Percentiles rank a stretch among this genome's conserved stretches.
Evolutionary conservation across 2,329 filamentous ascomycete species (phyloP).

Genomic region (Pseudogymnoascus sp.): DNA sequence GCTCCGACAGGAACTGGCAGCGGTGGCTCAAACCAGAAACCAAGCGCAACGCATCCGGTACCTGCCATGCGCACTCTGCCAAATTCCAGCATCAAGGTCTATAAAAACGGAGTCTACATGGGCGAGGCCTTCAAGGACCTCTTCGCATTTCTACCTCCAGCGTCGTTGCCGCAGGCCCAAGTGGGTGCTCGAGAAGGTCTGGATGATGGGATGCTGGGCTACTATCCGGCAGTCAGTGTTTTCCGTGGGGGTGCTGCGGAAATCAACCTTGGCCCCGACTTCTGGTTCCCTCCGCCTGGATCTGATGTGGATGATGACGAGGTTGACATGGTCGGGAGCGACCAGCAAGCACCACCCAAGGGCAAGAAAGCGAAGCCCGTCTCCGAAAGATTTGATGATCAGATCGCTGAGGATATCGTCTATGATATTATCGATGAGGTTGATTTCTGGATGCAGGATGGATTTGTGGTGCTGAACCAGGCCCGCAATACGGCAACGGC

Average conservation of each 20-base stretch:
- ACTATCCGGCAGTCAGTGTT: conserved; percentile 88
- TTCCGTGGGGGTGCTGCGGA: conserved; percentile 88
- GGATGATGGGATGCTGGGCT: conserved; percentile 91
- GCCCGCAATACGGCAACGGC: neutral
- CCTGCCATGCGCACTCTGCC: conserved; percentile 81
- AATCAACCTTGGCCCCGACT: conserved; percentile 88
- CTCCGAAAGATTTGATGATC: conserved; percentile 77
- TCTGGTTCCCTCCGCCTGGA: conserved; percentile 76
- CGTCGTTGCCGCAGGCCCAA: conserved; percentile 66
- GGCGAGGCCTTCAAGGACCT: conserved; percentile 85
- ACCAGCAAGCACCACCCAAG: conserved; percentile 25
- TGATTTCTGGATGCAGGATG: conserved; percentile 76
- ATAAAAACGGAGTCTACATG: conserved; percentile 83
- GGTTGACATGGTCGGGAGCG: conserved; percentile 42
- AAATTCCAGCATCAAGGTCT: conserved; percentile 77
- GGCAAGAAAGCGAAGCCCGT: conserved; percentile 49
- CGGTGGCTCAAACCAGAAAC: conserved; percentile 47
- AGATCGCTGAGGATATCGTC: conserved; percentile 89
- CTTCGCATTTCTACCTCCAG: conserved; percentile 84
- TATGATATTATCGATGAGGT: conserved; percentile 94
- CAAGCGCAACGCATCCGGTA: conserved; percentile 64
- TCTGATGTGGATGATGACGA: conserved; percentile 39
- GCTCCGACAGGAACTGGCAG: conserved; percentile 42
- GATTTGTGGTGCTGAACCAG: conserved; percentile 34
- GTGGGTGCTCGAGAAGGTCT: conserved; percentile 76